Evolutionary conservation across 2,329 filamentous ascomycete genomes (phyloP).

Genomic region (Penicillium sp.): DNA sequence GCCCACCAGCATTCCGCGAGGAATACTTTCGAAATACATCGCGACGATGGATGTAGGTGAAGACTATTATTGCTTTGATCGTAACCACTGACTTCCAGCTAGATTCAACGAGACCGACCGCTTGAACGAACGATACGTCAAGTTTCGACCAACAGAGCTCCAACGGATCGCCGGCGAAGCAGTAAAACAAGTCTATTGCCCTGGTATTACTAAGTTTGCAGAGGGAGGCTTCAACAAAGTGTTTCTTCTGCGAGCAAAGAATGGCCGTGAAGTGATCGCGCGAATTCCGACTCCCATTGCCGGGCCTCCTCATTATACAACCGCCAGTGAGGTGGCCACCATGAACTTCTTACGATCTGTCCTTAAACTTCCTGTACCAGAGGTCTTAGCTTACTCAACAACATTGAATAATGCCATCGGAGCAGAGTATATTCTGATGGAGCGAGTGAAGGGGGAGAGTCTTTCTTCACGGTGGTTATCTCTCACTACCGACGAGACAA

Average conservation of each 20-base stretch:
- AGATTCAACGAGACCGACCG: conserved; percentile 20
- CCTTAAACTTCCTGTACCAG: conserved; percentile 4
- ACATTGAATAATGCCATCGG: conserved; percentile 36
- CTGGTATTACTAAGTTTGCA: conserved; percentile 18
- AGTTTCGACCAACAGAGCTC: conserved; percentile 20
- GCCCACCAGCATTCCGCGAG: conserved; percentile 5
- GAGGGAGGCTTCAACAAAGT: conserved; percentile 30
- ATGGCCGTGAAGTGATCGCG: conserved; percentile 24
- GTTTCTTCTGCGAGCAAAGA: conserved; percentile 24
- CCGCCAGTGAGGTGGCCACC: conserved; percentile 27
- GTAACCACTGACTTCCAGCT: conserved; percentile 1
- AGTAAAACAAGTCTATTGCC: conserved; percentile 19
- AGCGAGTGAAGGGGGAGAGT: conserved; percentile 34
- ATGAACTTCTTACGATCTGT: conserved; percentile 25
- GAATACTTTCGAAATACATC: conserved; percentile 13
- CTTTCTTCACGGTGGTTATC: conserved; percentile 26
- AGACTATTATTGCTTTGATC: background rate
- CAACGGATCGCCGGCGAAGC: conserved; percentile 20
- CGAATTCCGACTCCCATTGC: conserved; percentile 29
- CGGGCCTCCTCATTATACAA: conserved; percentile 25
- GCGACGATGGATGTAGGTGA: background rate
- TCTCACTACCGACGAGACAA: conserved; percentile 23
- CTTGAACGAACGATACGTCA: conserved; percentile 21
- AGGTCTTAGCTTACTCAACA: conserved; percentile 35
- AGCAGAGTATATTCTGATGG: conserved; percentile 45